Evolutionary conservation across 148 eudicot species (phyloP), one percentile per base, ranked within the genome.

Genomic region (Cornus kousa): DNA sequence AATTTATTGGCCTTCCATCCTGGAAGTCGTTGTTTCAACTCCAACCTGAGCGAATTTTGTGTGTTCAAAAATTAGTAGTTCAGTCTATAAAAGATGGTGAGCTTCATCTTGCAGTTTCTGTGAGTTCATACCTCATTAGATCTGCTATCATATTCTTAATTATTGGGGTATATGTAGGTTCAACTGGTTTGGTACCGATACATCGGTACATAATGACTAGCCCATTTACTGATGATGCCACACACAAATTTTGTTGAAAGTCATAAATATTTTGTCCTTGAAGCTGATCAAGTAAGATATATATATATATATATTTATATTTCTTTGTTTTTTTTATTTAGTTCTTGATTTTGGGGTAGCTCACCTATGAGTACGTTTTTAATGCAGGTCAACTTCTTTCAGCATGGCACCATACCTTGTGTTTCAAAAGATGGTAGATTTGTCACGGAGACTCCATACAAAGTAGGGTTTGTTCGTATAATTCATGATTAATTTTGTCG

Each of bases 171-270:
- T 67, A 70, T 80, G 81, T 88, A 96, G 99, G 90, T 57, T 88
- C 92, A 7, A 73, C 81, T 73, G 70, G 76, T 72, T 57, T 84
- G 68, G 80, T 81, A 16, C 95, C 88, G 57, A 91, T 96, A 79
- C 95, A 87, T 85, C 94, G 99, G 99, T 96, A 96, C 85, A 92
- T 96, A 85, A 96, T 96, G 99, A 96, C 99, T 66, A 96, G 99
- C 84, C 98, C 99, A 68, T 94, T 96, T 81, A 94, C 98, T 20
- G 97, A 96, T 77, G 91, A 88, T 76, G 82, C 93, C 77, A 96
- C 95, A 40, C 92, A 90, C 79, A 92, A 87, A 79, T 96, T 89
- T 85, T 92, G n/a, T 96, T 82, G 95, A 91, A 84, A 78, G 86
- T 57, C 92, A 81, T 73, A 96, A 91, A 74, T 94, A 88, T 87